A percentile compares a stretch with the other conserved stretches of the same genome.
These are phyloP conservation scores for Heterobasidion annosum DNA, from an alignment of 1,284 basidiomycete genomes.

Conservation along the genomic window DNA sequence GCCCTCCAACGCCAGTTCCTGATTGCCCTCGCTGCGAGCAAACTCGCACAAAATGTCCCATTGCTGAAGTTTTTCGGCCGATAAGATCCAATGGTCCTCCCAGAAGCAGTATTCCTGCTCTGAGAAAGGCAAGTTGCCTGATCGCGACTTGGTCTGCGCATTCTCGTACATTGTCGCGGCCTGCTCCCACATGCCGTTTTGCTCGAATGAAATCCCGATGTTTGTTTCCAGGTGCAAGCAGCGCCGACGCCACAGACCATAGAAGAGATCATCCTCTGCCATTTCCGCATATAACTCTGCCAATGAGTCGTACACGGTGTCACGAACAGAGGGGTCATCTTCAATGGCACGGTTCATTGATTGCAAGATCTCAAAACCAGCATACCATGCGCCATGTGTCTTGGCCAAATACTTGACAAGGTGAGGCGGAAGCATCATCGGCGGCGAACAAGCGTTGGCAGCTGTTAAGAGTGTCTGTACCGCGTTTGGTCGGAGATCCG, in stretches of 20 bases:
- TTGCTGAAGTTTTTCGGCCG: constrained; percentile 94
- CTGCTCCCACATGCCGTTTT: constrained; percentile 96
- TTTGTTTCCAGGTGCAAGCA: constrained; percentile 89
- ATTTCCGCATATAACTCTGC: constrained; percentile 95
- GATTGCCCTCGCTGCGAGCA: constrained; percentile 87
- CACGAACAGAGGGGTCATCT: constrained; percentile 77
- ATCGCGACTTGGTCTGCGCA: constrained; percentile 83
- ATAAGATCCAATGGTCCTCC: constrained; percentile 99
- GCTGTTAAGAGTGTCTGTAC: constrained; percentile 89
- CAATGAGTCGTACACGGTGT: constrained; percentile 85
- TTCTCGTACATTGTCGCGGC: constrained; percentile 86
- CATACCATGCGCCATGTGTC: constrained; percentile 94
- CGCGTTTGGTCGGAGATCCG: constrained; percentile 89
- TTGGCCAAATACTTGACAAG: constrained; percentile 96
- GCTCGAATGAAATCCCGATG: constrained; percentile 88
- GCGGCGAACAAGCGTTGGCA: constrained; percentile 77
- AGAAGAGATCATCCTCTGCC: constrained; percentile 95
- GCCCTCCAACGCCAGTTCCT: constrained; percentile 90
- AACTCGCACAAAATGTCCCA: constrained; percentile 96
- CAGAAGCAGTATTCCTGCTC: constrained; percentile 97
- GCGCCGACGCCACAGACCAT: constrained; percentile 91
- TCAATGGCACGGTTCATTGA: constrained; percentile 68
- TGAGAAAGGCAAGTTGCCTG: constrained; percentile 82
- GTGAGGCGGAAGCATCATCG: constrained; percentile 88
- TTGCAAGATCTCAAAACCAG: constrained; percentile 84